These are phyloP conservation scores for Linnemannia schmuckeri DNA, from an alignment of 192 early-diverging fungal genomes.

Conservation along the genomic window DNA sequence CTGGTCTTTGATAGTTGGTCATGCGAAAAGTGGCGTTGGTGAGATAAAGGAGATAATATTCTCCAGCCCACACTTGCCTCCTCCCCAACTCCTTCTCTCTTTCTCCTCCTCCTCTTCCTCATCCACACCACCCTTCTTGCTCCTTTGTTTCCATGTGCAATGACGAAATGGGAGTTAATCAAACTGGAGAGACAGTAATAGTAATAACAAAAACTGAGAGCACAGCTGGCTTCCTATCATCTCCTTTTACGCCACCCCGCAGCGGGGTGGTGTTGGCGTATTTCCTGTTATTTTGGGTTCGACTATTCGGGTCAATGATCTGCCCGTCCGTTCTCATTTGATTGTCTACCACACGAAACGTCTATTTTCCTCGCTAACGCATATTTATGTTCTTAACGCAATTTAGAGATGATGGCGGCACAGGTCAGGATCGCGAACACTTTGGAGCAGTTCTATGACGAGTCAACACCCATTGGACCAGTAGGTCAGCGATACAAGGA, in stretches of 20 bases:
- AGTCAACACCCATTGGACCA: constrained; percentile 77
- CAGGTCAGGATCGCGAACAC: constrained; percentile 91
- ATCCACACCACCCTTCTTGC: neutral
- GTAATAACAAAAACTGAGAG: neutral
- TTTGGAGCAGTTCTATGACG: constrained; percentile 90
- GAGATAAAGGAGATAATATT: constrained; percentile 8
- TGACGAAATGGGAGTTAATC: neutral
- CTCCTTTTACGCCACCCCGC: neutral
- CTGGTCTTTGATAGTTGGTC: neutral
- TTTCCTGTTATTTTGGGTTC: neutral
- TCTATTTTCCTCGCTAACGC: neutral
- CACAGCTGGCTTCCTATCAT: neutral
- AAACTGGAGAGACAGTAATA: neutral
- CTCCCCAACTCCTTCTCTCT: neutral
- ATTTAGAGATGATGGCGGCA: constrained; percentile 83
- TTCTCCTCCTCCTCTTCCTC: neutral
- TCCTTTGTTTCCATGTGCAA: neutral
- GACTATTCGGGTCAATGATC: neutral
- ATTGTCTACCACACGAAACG: neutral
- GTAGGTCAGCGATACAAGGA: constrained; percentile 87
- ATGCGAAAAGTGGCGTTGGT: neutral
- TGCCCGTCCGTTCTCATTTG: neutral
- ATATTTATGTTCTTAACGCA: neutral
- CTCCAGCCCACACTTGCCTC: neutral
- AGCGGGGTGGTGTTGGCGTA: neutral